These are phyloP conservation scores for Phycomyces nitens DNA, from an alignment of 192 early-diverging fungal genomes.

Conservation along the genomic window DNA sequence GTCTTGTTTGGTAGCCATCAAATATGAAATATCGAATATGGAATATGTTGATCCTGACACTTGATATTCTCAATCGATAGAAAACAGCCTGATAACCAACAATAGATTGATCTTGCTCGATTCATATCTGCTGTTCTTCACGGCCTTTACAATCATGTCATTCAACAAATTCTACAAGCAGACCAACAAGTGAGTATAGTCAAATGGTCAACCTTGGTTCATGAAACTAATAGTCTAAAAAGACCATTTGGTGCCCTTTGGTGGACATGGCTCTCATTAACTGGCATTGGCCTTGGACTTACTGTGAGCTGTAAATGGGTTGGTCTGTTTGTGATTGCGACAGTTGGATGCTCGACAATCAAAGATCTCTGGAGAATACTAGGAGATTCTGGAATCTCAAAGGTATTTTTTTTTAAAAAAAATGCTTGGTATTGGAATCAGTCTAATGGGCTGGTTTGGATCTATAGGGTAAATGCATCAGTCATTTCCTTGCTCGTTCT, in stretches of 20 bases:
- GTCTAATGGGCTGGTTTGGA: too few species aligned
- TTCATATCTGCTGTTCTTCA: slow-evolving; percentile 87
- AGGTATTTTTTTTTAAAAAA: slow-evolving; percentile 19
- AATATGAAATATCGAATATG: too few species aligned
- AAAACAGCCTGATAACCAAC: slow-evolving; percentile 86
- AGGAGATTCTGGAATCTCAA: slow-evolving; percentile 61
- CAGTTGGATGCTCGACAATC: slow-evolving; percentile 79
- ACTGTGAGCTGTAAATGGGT: slow-evolving; percentile 88
- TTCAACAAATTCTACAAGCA: slow-evolving; percentile 81
- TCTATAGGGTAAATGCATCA: slow-evolving; percentile 11
- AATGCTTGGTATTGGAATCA: too few species aligned
- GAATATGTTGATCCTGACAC: too few species aligned
- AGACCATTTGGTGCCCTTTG: slow-evolving; percentile 70
- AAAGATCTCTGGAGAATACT: slow-evolving; percentile 85
- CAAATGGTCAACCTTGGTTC: background rate
- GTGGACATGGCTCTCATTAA: slow-evolving; percentile 83
- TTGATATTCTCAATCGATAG: slow-evolving; percentile 33
- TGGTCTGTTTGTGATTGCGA: slow-evolving; percentile 84
- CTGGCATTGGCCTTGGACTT: slow-evolving; percentile 76
- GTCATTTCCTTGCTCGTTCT: slow-evolving; percentile 81
- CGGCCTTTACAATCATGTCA: slow-evolving; percentile 67
- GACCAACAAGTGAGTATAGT: background rate
- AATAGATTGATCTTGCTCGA: slow-evolving; percentile 87
- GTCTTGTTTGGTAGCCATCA: slow-evolving; percentile 73
- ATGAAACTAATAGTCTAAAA: background rate